Evolutionary conservation across 345 rosid genomes (phyloP), one percentile per base, ranked within the genome.

Genomic region (Syzygium oleosum): DNA sequence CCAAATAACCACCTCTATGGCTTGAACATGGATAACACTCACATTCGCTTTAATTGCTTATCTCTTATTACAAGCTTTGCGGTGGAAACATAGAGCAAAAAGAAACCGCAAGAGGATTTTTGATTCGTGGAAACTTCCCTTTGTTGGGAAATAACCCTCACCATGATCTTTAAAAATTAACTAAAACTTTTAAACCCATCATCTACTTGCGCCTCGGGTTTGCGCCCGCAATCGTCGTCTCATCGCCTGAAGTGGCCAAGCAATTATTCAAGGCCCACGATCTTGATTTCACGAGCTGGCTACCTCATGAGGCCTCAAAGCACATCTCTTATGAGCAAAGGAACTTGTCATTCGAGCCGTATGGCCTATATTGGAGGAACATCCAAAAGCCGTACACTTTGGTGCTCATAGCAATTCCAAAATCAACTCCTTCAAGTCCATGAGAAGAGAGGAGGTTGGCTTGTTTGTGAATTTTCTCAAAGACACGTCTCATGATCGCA

Each of bases 321-420:
- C 43, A 85, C 59, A 19, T 90, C 0, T 29, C 88, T 3, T 92
- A 92, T 68, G 84, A 84, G 11, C 91, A 90, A 29, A 88, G 91
- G 88, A 87, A 31, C 88, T 0, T 93, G 4, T 0, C 88, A 0
- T 91, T 90, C 12, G 83, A 88, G 7, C 86, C 87, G 0, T 93
- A 90, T 25, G 94, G 94, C 2, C 19, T 92, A 16, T 93, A 93
- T 12, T 90, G 95, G 94, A 88, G 93, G 21, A 89, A 86, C 25
- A 61, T 85, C 14, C 90, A 94, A 46, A 92, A 93, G 88, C 86
- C 92, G 90, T 94, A 94, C 86, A 92, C 92, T 2, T 56, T 94
- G 0, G 89, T 92, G 88, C 84, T 93, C 84, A 91, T 92, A 92
- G 91, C 86, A 83, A 46, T 84, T 68, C 41, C 3, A 93, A 94